A percentile compares a stretch with the other conserved stretches of the same genome.
Evolutionary conservation across 2,329 filamentous ascomycete species (phyloP).

Genomic region (Chrysosporium queenslandicum): DNA sequence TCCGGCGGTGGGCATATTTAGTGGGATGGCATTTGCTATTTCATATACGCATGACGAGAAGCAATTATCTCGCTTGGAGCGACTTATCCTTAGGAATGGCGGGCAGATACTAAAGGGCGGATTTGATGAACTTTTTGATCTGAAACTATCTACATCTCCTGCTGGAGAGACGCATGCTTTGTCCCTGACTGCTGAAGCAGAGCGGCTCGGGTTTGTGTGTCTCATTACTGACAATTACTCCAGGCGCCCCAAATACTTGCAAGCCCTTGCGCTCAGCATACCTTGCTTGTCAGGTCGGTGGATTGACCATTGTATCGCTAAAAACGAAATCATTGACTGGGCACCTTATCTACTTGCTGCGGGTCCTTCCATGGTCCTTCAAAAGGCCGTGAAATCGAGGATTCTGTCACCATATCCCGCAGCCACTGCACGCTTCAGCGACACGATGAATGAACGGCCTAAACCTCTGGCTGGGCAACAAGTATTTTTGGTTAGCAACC

Average conservation of each 20-base stretch:
- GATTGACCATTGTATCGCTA: constrained; percentile 61
- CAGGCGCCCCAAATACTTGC: constrained; percentile 83
- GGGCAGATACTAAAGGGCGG: constrained; percentile 62
- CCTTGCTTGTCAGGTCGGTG: constrained; percentile 78
- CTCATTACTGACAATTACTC: constrained; percentile 79
- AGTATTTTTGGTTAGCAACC: constrained; percentile 63
- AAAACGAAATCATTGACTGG: constrained; percentile 59
- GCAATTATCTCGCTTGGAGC: constrained; percentile 49
- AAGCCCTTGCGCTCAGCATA: constrained; percentile 79
- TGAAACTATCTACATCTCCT: constrained; percentile 16
- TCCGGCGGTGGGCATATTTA: constrained; percentile 48
- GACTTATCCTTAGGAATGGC: constrained; percentile 58
- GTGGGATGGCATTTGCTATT: constrained; percentile 77
- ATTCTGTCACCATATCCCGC: constrained; percentile 54
- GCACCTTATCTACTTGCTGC: constrained; percentile 73
- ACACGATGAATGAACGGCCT: constrained; percentile 51
- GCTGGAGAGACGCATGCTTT: constrained; percentile 30
- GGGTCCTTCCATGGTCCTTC: constrained; percentile 66
- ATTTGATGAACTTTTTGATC: constrained; percentile 70
- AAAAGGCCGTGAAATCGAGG: constrained; percentile 67
- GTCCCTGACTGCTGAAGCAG: constrained; percentile 44
- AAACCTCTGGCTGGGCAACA: constrained; percentile 54
- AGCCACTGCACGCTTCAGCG: constrained; percentile 44
- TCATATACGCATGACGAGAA: constrained; percentile 55
- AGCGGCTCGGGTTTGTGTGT: constrained; percentile 63